Evolutionary conservation across 148 eudicot species (phyloP).

Genomic region (Silene uniflora): DNA sequence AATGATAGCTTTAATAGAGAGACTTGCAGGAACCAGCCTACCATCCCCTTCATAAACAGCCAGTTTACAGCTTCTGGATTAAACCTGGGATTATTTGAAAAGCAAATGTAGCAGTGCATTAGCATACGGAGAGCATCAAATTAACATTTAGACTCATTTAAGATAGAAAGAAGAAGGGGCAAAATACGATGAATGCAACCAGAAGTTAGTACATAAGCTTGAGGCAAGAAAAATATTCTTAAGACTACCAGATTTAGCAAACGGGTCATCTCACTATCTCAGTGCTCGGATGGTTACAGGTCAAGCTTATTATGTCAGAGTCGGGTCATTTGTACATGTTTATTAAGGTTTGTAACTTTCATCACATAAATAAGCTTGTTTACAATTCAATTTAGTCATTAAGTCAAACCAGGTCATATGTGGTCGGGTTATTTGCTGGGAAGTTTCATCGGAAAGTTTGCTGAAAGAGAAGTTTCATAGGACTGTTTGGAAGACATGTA

Average conservation of each 20-base stretch:
- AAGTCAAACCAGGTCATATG: too few species aligned
- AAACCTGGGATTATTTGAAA: constrained; percentile 26
- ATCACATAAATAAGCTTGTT: too few species aligned
- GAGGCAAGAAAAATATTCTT: constrained; percentile 2
- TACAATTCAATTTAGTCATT: too few species aligned
- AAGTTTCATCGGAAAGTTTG: too few species aligned
- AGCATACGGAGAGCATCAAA: not conserved
- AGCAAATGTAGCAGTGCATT: not conserved
- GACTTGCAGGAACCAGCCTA: constrained; percentile 47
- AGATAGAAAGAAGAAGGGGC: not conserved
- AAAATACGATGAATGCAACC: not conserved
- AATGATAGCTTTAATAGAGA: constrained; percentile 60
- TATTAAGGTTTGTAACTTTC: too few species aligned
- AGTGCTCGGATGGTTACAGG: not conserved
- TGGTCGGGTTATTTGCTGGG: too few species aligned
- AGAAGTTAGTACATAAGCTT: not conserved
- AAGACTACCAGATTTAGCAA: not conserved
- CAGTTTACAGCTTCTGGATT: constrained; percentile 44
- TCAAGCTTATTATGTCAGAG: not conserved
- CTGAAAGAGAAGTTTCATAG: too few species aligned
- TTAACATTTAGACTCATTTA: not conserved
- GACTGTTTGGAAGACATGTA: too few species aligned
- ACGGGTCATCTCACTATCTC: not conserved
- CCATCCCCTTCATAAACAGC: constrained; percentile 46
- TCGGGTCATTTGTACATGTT: not conserved